These are phyloP conservation scores for Keithomyces neogunnii DNA, from an alignment of 2,329 filamentous ascomycete species.

Conservation along the genomic window DNA sequence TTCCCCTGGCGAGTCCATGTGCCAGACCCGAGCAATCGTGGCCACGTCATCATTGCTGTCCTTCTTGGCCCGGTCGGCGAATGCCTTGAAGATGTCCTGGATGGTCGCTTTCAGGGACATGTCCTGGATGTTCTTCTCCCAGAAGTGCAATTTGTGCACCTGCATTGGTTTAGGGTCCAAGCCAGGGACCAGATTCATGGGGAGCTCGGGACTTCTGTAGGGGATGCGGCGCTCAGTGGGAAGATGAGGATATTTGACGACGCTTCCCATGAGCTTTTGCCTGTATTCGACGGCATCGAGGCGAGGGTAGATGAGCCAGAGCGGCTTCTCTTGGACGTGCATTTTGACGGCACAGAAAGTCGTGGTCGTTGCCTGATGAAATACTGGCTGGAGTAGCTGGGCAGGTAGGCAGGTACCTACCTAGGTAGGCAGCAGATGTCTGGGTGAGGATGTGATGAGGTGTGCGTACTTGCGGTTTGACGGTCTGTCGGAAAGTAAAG, in stretches of 20 bases:
- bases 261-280: constrained; percentile 21
- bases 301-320: constrained; percentile 19
- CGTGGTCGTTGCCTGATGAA: no score
- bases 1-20: constrained; percentile 20
- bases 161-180: constrained; percentile 19
- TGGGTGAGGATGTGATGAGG: no score
- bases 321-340: constrained; percentile 14
- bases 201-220: constrained; percentile 12
- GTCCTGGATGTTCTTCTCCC: constrained; percentile 18
- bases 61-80: constrained; percentile 15
- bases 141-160: constrained; percentile 19
- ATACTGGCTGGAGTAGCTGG: no score
- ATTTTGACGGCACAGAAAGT: neutral
- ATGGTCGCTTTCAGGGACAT: constrained; percentile 15
- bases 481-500: no score
- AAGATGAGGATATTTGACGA: constrained; percentile 19
- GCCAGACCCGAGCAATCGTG: constrained; percentile 20
- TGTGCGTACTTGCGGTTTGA: no score
- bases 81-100: constrained; percentile 17
- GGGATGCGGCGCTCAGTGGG: constrained; percentile 19
- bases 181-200: constrained; percentile 15
- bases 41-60: constrained; percentile 13
- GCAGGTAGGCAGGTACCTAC: no score
- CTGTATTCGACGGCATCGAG: constrained; percentile 19
- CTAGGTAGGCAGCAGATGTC: no score